Evolutionary conservation across 805 yeast genomes (phyloP).

Genomic region (Candida wancherniae): DNA sequence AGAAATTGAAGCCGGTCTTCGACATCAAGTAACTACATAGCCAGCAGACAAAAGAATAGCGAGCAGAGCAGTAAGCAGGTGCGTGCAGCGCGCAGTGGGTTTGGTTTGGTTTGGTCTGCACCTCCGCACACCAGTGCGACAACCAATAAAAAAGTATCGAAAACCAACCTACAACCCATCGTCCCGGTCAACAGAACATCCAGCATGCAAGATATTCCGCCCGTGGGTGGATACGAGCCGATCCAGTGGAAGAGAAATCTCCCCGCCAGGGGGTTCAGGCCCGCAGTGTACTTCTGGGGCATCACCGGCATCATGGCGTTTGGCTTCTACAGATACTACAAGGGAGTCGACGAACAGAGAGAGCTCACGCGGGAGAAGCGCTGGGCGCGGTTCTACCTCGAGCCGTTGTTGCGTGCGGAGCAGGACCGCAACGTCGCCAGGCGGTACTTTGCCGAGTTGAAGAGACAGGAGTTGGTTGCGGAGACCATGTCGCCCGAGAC

Average conservation of each 20-base stretch:
- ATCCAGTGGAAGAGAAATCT: constrained; percentile 86
- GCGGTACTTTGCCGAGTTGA: constrained; percentile 59
- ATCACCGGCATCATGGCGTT: constrained; percentile 59
- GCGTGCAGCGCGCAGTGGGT: no score
- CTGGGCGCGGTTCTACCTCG: constrained; percentile 70
- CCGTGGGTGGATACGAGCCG: constrained; percentile 78
- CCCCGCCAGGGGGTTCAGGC: constrained; percentile 82
- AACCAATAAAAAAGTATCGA: constrained; percentile 14
- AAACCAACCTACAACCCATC: no score
- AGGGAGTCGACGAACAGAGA: constrained; percentile 69
- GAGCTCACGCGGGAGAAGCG: constrained; percentile 71
- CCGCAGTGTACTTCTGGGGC: constrained; percentile 63
- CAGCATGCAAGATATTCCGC: constrained; percentile 75
- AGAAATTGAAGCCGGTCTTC: constrained; percentile 81
- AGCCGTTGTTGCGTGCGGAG: constrained; percentile 77
- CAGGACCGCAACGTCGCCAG: constrained; percentile 75
- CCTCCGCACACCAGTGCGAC: no score
- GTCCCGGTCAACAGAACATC: no score
- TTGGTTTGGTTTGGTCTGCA: no score
- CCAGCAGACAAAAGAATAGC: no score
- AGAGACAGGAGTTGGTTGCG: constrained; percentile 55
- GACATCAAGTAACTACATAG: constrained; percentile 70
- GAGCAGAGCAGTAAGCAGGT: no score
- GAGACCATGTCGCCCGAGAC: constrained; percentile 38
- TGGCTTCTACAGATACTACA: constrained; percentile 64